phyloP scores from a whole-genome alignment of 495 filamentous ascomycete species.

The Polyplosphaeria fusca region DNA sequence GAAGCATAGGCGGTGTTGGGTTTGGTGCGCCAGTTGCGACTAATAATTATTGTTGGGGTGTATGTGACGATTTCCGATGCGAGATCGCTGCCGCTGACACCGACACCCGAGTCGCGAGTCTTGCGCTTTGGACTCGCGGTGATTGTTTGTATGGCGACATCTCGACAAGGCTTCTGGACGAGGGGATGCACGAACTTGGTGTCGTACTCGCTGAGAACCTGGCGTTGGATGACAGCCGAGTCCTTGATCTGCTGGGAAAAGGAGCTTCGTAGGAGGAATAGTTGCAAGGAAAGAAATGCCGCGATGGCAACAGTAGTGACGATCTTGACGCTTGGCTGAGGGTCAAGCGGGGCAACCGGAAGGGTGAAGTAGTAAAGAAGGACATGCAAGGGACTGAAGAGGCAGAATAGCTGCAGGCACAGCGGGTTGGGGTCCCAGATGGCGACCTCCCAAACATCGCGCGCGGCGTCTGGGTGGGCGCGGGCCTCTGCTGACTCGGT shows the following conservation, averaged over 20 bases:
- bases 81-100: conserved; percentile 39
- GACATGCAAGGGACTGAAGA: conserved; percentile 90
- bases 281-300: conserved; percentile 70
- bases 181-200: conserved; percentile 89
- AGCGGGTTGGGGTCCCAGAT: conserved; percentile 92
- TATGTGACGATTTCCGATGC: conserved; percentile 60
- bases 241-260: conserved; percentile 87
- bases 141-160: conserved; percentile 70
- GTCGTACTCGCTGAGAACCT: conserved; percentile 94
- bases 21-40: conserved; percentile 76
- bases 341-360: conserved; percentile 69
- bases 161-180: conserved; percentile 74
- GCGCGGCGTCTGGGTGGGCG: conserved; percentile 75
- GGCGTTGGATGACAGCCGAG: conserved; percentile 74
- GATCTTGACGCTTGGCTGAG: conserved; percentile 77
- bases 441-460: conserved; percentile 92
- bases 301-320: conserved; percentile 73
- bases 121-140: conserved; percentile 16
- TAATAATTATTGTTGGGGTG: conserved; percentile 73
- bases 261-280: conserved; percentile 62
- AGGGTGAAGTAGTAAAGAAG: conserved; percentile 85
- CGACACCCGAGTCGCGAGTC: conserved; percentile 10
- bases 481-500: conserved; percentile 62
- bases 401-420: conserved; percentile 75
- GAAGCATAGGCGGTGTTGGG: conserved; percentile 85